Percentiles rank a stretch among this genome's conserved stretches.
Conservation (phyloP, 2,329 filamentous ascomycete genomes). For the Penicillium brasilianum region DNA sequence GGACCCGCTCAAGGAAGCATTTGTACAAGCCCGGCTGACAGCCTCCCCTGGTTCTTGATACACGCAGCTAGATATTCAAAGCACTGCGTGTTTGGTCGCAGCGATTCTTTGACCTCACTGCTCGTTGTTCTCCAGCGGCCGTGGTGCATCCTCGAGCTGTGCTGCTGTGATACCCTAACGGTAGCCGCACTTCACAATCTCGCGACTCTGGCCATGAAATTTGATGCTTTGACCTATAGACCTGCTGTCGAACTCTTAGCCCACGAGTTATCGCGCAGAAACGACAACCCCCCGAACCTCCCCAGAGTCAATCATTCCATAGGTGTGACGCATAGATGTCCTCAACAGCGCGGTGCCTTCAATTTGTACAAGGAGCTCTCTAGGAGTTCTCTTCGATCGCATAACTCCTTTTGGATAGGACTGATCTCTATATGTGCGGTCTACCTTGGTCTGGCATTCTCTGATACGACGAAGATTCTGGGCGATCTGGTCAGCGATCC, state of each 20-base stretch:
- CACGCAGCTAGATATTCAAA: slow-evolving; percentile 17
- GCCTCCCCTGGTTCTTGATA: slow-evolving; percentile 27
- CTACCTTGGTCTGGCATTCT: slow-evolving; percentile 18
- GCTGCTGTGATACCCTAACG: slow-evolving; percentile 20
- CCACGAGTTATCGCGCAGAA: slow-evolving; percentile 13
- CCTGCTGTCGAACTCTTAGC: slow-evolving; percentile 18
- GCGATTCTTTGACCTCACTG: slow-evolving; percentile 17
- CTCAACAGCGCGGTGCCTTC: neutral
- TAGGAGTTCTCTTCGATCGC: slow-evolving; percentile 13
- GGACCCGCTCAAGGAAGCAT: neutral
- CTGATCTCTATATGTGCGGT: slow-evolving; percentile 22
- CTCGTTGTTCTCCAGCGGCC: slow-evolving; percentile 26
- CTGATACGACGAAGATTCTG: slow-evolving; percentile 4
- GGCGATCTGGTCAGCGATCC: neutral
- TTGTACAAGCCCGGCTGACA: neutral
- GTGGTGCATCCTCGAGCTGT: slow-evolving; percentile 29
- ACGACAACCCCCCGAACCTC: too few relatives aligned
- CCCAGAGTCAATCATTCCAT: too few relatives aligned
- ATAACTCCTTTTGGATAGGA: slow-evolving; percentile 25
- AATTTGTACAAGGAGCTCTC: slow-evolving; percentile 1
- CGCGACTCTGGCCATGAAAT: slow-evolving; percentile 9
- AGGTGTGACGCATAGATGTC: neutral
- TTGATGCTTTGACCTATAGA: slow-evolving; percentile 15
- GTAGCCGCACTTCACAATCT: slow-evolving; percentile 16
- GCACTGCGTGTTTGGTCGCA: slow-evolving; percentile 24